Evolutionary conservation across 179 eudicot genomes (phyloP).

Genomic region (Carnegiea gigantea): DNA sequence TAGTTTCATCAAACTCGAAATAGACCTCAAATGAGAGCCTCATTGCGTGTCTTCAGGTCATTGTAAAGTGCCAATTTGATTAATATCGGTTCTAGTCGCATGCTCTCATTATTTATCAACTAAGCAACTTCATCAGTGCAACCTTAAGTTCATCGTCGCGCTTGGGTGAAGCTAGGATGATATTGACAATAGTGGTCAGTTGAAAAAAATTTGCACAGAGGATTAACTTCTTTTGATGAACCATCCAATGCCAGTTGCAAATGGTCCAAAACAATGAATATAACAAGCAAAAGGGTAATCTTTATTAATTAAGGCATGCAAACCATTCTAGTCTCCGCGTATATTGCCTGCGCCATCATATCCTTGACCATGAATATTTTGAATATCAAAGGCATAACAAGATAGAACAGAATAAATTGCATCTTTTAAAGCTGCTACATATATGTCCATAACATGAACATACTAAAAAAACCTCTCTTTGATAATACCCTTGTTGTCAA

Average conservation of each 20-base stretch:
- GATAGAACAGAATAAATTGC: no score
- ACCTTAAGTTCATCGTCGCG: neutral
- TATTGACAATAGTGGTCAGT: neutral
- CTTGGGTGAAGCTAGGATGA: conserved; percentile 1
- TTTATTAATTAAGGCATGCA: no score
- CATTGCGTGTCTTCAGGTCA: neutral
- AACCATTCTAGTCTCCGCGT: no score
- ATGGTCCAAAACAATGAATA: neutral
- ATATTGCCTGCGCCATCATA: no score
- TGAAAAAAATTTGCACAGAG: neutral
- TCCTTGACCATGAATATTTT: no score
- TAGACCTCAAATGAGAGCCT: conserved; percentile 9
- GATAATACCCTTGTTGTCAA: no score
- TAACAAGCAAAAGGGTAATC: no score
- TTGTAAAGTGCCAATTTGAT: neutral
- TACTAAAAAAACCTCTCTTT: no score
- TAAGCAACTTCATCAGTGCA: neutral
- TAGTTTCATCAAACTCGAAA: conserved; percentile 9
- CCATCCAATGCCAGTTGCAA: neutral
- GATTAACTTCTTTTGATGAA: neutral
- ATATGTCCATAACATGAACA: no score
- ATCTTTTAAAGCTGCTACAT: no score
- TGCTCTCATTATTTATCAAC: conserved; percentile 3
- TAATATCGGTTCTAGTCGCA: neutral
- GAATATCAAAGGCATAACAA: no score